phyloP scores from a whole-genome alignment of 2,329 filamentous ascomycete genomes.

The Sarocladiaceae sp. region DNA sequence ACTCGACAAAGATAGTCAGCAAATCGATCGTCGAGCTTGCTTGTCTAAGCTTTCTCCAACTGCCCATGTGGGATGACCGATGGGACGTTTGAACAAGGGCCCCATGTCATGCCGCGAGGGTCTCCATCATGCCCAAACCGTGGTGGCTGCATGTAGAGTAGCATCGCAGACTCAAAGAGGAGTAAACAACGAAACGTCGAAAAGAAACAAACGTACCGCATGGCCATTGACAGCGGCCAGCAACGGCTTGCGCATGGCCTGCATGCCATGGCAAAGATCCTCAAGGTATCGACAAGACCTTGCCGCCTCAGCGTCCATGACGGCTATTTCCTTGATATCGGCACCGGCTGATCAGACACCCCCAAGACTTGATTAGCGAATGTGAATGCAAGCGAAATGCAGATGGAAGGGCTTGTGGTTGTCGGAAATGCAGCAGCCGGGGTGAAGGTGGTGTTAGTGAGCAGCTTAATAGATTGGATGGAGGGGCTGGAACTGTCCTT shows the following conservation, averaged over 20 bases:
- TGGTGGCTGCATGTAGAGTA: background rate
- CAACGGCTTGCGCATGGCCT: constrained; percentile 37
- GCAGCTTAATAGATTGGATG: constrained; percentile 1
- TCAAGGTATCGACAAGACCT: constrained; percentile 31
- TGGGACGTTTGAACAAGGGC: no score
- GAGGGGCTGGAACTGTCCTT: background rate
- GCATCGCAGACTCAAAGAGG: background rate
- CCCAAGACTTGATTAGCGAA: background rate
- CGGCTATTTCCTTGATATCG: constrained; percentile 17
- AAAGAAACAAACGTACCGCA: constrained; percentile 34
- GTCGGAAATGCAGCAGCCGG: background rate
- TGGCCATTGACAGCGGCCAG: constrained; percentile 46
- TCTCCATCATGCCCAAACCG: no score
- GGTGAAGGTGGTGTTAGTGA: background rate
- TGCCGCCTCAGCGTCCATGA: constrained; percentile 18
- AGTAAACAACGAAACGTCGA: background rate
- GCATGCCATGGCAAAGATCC: constrained; percentile 34
- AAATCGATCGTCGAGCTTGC: no score
- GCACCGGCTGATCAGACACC: constrained; percentile 13
- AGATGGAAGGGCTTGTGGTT: background rate
- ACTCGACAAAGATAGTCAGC: no score
- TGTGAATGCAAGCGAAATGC: background rate
- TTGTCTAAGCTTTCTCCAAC: background rate
- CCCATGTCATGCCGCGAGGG: no score
- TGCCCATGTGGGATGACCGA: no score